These are phyloP conservation scores for Wickerhamiella infanticola DNA, from an alignment of 1,139 yeast species.

Conservation along the genomic window DNA sequence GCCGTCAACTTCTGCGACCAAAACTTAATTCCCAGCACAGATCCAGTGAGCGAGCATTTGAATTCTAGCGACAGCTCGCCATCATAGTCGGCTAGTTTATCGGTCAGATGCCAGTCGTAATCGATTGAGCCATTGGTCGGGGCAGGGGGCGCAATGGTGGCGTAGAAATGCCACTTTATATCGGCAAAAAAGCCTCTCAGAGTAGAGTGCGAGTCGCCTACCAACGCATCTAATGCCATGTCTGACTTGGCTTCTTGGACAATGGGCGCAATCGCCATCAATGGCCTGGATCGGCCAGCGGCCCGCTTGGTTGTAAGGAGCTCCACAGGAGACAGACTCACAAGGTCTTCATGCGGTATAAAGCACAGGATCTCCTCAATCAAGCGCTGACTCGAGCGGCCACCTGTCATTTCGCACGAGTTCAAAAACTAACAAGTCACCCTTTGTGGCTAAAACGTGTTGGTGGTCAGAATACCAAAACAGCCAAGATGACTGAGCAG, in stretches of 20 bases:
- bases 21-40: constrained; percentile 4
- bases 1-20: constrained; percentile 2
- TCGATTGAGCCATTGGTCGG: background rate
- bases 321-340: background rate
- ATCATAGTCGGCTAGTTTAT: background rate
- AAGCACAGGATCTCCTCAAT: constrained; percentile 3
- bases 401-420: background rate
- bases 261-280: background rate
- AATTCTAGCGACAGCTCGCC: constrained; percentile 1
- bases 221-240: background rate
- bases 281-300: background rate
- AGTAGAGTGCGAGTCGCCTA: background rate
- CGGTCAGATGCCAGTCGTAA: constrained; percentile 9
- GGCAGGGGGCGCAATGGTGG: background rate
- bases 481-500: background rate
- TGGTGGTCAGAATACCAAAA: background rate
- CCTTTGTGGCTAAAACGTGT: background rate
- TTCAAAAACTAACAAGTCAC: background rate
- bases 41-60: constrained; percentile 8
- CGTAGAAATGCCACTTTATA: background rate
- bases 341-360: background rate
- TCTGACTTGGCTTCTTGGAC: background rate
- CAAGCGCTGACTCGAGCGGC: constrained; percentile 1
- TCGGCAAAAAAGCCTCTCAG: background rate
- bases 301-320: background rate